Percentiles rank a stretch among this genome's conserved stretches.
Evolutionary conservation across 1,284 basidiomycete species (phyloP).

Genomic region (Sanghuangporus sanghuang): DNA sequence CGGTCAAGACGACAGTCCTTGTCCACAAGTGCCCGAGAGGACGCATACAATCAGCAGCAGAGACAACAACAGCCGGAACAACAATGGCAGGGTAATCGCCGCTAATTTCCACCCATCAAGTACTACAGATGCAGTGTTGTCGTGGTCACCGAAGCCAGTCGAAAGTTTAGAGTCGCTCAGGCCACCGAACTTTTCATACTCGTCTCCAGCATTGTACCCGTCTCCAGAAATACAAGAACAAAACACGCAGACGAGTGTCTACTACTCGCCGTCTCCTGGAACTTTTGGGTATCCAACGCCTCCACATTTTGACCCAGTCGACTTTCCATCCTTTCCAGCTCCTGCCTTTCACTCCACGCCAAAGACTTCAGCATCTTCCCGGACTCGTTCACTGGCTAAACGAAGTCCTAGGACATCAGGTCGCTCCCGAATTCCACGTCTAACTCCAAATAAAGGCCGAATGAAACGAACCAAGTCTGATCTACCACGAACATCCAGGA

Average conservation of each 20-base stretch:
- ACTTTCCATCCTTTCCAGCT: not conserved
- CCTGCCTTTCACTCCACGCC: slow-evolving; percentile 16
- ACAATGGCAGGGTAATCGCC: not conserved
- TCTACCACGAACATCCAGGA: not conserved
- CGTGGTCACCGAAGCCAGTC: slow-evolving; percentile 12
- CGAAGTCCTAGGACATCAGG: not conserved
- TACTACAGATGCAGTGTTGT: slow-evolving; percentile 4
- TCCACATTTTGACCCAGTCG: not conserved
- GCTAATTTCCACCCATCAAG: slow-evolving; percentile 1
- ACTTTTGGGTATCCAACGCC: slow-evolving; percentile 16
- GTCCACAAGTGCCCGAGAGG: not conserved
- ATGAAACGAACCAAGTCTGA: not conserved
- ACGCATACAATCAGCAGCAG: not conserved
- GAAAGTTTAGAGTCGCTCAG: not conserved
- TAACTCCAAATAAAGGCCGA: slow-evolving; percentile 1
- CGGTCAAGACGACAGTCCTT: slow-evolving; percentile 3
- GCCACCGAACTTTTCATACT: not conserved
- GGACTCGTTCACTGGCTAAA: not conserved
- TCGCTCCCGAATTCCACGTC: not conserved
- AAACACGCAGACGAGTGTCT: not conserved
- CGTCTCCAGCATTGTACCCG: not conserved
- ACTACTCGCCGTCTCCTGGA: slow-evolving; percentile 8
- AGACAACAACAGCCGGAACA: not conserved
- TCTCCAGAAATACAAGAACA: slow-evolving; percentile 2
- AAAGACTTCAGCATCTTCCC: not conserved